Evolutionary conservation across 1,284 basidiomycete genomes (phyloP).

Genomic region (Coniferiporia sulphurascens): DNA sequence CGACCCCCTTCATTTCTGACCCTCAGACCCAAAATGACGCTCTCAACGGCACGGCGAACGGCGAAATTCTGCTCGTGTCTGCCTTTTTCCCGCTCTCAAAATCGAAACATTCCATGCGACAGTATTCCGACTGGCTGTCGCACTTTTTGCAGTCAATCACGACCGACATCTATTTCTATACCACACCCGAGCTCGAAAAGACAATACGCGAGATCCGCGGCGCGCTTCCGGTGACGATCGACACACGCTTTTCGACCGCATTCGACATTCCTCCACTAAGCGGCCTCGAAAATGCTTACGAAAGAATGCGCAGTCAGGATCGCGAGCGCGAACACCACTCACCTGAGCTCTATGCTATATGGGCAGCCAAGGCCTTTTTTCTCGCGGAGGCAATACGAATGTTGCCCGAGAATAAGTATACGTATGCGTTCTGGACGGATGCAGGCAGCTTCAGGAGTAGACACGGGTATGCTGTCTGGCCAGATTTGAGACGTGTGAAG

Average conservation of each 20-base stretch:
- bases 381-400: slow-evolving; percentile 37
- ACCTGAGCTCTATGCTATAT: slow-evolving; percentile 47
- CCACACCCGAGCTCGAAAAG: slow-evolving; percentile 36
- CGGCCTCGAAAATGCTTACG: slow-evolving; percentile 32
- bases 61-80: slow-evolving; percentile 43
- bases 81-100: slow-evolving; percentile 46
- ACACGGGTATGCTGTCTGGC: slow-evolving; percentile 42
- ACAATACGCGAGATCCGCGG: slow-evolving; percentile 30
- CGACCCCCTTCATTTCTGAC: background rate
- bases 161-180: slow-evolving; percentile 50
- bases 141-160: slow-evolving; percentile 38
- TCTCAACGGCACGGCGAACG: background rate
- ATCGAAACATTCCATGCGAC: slow-evolving; percentile 43
- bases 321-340: slow-evolving; percentile 38
- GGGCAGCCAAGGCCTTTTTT: slow-evolving; percentile 49
- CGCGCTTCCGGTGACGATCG: slow-evolving; percentile 35
- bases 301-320: slow-evolving; percentile 38
- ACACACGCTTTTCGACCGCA: slow-evolving; percentile 41
- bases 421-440: slow-evolving; percentile 51
- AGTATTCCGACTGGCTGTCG: slow-evolving; percentile 39
- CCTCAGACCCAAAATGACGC: background rate
- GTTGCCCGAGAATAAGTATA: slow-evolving; percentile 31
- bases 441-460: slow-evolving; percentile 42
- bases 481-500: slow-evolving; percentile 35
- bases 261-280: slow-evolving; percentile 44